phyloP scores from a whole-genome alignment of 75 land plant genomes.

The Selaginella moellendorffii region DNA sequence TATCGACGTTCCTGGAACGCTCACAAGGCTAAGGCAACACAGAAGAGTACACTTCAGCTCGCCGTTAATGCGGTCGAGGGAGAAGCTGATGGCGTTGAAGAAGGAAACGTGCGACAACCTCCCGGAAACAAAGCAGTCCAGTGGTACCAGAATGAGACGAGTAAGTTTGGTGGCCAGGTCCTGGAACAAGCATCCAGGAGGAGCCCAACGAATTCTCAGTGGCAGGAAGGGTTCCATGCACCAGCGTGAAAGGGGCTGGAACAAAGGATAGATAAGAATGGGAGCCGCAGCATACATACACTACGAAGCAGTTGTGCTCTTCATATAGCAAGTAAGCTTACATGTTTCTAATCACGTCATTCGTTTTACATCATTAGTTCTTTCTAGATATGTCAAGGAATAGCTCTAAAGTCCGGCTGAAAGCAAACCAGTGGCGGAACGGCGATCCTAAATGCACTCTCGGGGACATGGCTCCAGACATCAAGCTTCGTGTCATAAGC shows the following conservation, averaged over 20 bases:
- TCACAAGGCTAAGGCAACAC: neutral
- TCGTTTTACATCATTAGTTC: too few species aligned
- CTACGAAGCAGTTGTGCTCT: too few species aligned
- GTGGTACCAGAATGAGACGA: neutral
- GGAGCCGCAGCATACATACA: too few species aligned
- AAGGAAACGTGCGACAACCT: neutral
- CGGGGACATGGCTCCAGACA: too few species aligned
- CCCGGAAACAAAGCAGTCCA: neutral
- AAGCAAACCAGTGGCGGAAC: too few species aligned
- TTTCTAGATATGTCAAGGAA: too few species aligned
- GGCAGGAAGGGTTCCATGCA: neutral
- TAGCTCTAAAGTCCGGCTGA: too few species aligned
- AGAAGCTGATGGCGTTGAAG: neutral
- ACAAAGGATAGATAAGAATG: constrained; percentile 1
- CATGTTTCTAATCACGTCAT: too few species aligned
- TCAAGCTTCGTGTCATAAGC: too few species aligned
- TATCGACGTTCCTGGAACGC: constrained; percentile 1
- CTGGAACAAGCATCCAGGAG: constrained; percentile 5
- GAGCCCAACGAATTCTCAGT: constrained; percentile 5
- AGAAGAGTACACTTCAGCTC: constrained; percentile 10
- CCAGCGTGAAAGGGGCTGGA: constrained; percentile 7
- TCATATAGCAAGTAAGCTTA: too few species aligned
- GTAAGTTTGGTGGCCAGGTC: constrained; percentile 4
- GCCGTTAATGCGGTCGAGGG: constrained; percentile 4
- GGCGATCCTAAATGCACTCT: too few species aligned